Evolutionary conservation across 2,329 filamentous ascomycete genomes (phyloP).

Genomic region (Epichloe gansuensis): DNA sequence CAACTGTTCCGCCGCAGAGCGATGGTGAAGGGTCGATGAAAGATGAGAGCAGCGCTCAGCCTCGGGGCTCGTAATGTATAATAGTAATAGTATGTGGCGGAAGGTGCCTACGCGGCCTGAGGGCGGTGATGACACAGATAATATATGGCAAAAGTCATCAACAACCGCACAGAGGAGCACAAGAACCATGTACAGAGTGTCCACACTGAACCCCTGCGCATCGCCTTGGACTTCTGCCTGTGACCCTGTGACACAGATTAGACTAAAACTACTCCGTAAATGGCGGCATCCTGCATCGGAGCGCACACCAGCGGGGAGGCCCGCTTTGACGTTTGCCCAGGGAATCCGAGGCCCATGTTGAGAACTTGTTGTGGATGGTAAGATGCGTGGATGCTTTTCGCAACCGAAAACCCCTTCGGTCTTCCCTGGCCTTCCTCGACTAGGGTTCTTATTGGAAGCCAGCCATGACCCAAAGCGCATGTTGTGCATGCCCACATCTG

Average conservation of each 20-base stretch:
- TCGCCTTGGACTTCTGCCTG: not conserved
- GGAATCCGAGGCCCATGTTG: not conserved
- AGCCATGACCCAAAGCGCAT: constrained; percentile 3
- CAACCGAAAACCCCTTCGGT: not conserved
- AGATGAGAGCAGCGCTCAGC: not conserved
- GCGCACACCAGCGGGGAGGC: not conserved
- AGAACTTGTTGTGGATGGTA: not conserved
- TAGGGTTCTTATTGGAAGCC: not conserved
- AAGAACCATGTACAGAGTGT: not conserved
- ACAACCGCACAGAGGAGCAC: not conserved
- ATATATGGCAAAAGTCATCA: not conserved
- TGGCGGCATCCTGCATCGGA: constrained; percentile 7
- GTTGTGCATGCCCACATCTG: not conserved
- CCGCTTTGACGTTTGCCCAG: not conserved
- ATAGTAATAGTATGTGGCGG: not conserved
- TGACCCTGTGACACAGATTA: constrained; percentile 1
- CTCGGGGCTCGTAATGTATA: not conserved
- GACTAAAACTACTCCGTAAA: not conserved
- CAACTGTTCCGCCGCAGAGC: not conserved
- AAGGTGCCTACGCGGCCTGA: not conserved
- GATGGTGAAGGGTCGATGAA: not conserved
- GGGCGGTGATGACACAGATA: constrained; percentile 1
- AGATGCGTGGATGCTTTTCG: not conserved
- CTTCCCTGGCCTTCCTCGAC: too few relatives aligned
- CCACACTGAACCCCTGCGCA: not conserved